Conservation (phyloP, 345 rosid genomes). For the Draba incana region DNA sequence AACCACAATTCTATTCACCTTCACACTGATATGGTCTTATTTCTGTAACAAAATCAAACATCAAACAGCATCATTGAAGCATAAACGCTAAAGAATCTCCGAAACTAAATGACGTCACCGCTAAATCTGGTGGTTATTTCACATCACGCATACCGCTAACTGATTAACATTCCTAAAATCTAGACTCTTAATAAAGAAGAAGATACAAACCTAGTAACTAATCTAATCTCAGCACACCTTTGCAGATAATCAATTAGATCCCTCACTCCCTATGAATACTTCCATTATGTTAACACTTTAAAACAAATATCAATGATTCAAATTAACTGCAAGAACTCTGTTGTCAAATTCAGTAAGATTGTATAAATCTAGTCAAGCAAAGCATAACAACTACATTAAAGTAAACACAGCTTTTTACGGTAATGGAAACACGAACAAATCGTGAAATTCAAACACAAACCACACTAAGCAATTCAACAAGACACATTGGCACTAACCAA, state of each 20-base stretch:
- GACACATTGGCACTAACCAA: no score
- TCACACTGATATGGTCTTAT: background rate
- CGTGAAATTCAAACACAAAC: background rate
- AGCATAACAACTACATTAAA: background rate
- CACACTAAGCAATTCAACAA: no score
- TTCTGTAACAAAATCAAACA: background rate
- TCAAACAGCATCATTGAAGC: background rate
- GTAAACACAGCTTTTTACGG: background rate
- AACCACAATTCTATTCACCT: background rate
- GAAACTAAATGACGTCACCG: background rate
- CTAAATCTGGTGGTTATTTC: background rate
- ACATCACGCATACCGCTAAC: background rate
- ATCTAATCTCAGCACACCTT: conserved; percentile 12
- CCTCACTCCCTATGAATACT: background rate
- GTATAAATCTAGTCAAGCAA: conserved; percentile 13
- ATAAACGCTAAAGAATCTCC: conserved; percentile 13
- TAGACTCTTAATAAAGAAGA: background rate
- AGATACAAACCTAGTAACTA: conserved; percentile 15
- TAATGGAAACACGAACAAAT: background rate
- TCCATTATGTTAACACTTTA: background rate
- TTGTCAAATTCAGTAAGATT: background rate
- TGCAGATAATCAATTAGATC: background rate
- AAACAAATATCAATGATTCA: background rate
- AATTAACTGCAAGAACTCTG: background rate
- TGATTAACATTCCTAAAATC: conserved; percentile 1